These are phyloP conservation scores for Ganoderma leucocontextum DNA, from an alignment of 1,284 basidiomycete genomes.

Conservation along the genomic window DNA sequence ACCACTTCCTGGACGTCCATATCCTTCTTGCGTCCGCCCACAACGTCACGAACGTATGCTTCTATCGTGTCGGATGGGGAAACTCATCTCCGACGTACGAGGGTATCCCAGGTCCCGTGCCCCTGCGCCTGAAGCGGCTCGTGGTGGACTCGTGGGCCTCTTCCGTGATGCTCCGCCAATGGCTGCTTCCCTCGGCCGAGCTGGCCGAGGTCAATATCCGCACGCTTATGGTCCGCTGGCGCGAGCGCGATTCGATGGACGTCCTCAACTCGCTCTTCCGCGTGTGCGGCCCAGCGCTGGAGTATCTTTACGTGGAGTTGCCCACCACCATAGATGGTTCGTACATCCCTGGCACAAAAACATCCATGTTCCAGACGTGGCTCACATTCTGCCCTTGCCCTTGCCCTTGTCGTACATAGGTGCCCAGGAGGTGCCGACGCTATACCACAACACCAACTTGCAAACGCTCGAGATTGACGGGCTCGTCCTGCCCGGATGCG, in stretches of 20 bases:
- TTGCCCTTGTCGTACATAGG: background rate
- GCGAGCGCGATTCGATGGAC: slow-evolving; percentile 29
- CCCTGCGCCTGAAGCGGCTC: slow-evolving; percentile 25
- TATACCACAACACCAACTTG: slow-evolving; percentile 26
- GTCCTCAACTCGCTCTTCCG: slow-evolving; percentile 29
- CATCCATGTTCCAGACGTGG: background rate
- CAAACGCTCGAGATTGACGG: slow-evolving; percentile 33
- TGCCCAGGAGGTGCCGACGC: slow-evolving; percentile 18
- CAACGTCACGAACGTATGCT: slow-evolving; percentile 23
- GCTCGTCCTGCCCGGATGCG: slow-evolving; percentile 31
- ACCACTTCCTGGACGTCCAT: slow-evolving; percentile 29
- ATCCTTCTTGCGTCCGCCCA: slow-evolving; percentile 28
- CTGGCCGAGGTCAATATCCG: slow-evolving; percentile 23
- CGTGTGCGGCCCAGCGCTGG: slow-evolving; percentile 27
- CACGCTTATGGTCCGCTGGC: slow-evolving; percentile 29
- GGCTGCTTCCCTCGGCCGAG: slow-evolving; percentile 27
- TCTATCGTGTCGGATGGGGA: slow-evolving; percentile 32
- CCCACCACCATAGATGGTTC: slow-evolving; percentile 28
- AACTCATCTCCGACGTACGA: slow-evolving; percentile 18
- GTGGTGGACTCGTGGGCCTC: slow-evolving; percentile 32
- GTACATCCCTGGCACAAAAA: background rate
- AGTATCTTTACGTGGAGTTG: slow-evolving; percentile 30
- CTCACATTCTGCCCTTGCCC: background rate
- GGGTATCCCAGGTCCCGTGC: slow-evolving; percentile 3
- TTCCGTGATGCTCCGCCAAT: slow-evolving; percentile 26